Evolutionary conservation across 129 eudicot species (phyloP).

Genomic region (Sambucus nigra): DNA sequence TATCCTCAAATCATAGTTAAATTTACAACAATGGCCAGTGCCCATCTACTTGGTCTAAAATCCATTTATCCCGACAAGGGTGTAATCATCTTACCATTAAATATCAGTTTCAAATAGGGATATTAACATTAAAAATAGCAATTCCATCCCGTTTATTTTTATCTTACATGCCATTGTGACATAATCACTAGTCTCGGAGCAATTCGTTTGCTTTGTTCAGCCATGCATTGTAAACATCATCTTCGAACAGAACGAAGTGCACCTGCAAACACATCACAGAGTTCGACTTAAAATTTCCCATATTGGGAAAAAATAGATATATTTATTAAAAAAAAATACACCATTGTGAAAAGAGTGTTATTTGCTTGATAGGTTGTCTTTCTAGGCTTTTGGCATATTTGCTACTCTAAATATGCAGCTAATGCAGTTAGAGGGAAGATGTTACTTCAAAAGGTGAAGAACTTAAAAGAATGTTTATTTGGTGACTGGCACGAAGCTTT

Average conservation of each 20-base stretch:
- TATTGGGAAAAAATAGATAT: too few relatives aligned
- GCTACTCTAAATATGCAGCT: neutral
- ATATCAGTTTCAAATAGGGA: too few relatives aligned
- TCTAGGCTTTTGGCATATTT: neutral
- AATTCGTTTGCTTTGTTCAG: slow-evolving; percentile 50
- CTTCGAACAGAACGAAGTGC: slow-evolving; percentile 67
- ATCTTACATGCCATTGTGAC: too few relatives aligned
- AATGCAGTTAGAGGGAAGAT: neutral
- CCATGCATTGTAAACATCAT: slow-evolving; percentile 66
- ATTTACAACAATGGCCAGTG: too few relatives aligned
- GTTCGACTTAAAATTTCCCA: neutral
- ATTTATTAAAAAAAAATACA: too few relatives aligned
- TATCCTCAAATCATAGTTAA: too few relatives aligned
- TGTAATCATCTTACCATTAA: too few relatives aligned
- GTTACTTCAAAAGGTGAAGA: neutral
- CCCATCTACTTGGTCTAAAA: too few relatives aligned
- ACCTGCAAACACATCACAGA: slow-evolving; percentile 36
- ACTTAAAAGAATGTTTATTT: too few relatives aligned
- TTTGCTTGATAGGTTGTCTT: neutral
- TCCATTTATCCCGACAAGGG: slow-evolving; percentile 48
- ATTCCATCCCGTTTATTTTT: too few relatives aligned
- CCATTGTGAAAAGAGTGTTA: neutral
- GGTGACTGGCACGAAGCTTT: too few relatives aligned
- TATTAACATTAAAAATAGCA: too few relatives aligned
- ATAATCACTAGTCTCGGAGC: slow-evolving; percentile 13